phyloP scores from a whole-genome alignment of 2,329 filamentous ascomycete genomes.

The Diplodia scrobiculata region DNA sequence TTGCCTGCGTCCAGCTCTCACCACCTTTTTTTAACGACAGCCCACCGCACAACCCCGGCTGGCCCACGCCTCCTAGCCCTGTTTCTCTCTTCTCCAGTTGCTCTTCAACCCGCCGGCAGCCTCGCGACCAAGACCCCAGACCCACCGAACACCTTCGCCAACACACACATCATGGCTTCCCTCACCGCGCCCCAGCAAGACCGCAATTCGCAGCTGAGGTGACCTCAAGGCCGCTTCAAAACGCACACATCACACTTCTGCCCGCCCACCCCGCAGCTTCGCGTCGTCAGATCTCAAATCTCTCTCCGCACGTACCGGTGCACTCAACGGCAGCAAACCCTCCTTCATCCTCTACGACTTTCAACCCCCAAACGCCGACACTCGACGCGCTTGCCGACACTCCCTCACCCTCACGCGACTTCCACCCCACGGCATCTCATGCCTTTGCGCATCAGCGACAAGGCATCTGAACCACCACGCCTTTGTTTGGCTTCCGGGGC shows the following conservation, averaged over 20 bases:
- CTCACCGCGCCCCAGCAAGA: constrained; percentile 18
- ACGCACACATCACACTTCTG: constrained; percentile 3
- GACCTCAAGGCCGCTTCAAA: not conserved
- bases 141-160: constrained; percentile 16
- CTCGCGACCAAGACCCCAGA: constrained; percentile 3
- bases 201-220: constrained; percentile 20
- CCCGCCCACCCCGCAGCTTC: not conserved
- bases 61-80: constrained; percentile 14
- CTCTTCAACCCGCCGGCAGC: not conserved
- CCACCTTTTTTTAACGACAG: constrained; percentile 25
- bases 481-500: not conserved
- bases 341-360: constrained; percentile 1
- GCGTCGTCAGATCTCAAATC: constrained; percentile 5
- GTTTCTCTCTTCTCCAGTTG: constrained; percentile 5
- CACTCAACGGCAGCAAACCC: constrained; percentile 2
- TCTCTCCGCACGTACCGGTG: not conserved
- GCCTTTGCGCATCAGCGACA: not conserved
- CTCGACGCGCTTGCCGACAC: not conserved
- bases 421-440: not conserved
- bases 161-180: constrained; percentile 17
- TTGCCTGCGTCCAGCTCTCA: constrained; percentile 24
- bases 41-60: constrained; percentile 17
- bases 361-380: constrained; percentile 8
- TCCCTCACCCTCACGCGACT: constrained; percentile 10
- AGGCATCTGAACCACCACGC: not conserved